These are phyloP conservation scores for Forsythia suspensa DNA, from an alignment of 257 asterid genomes.

Conservation along the genomic window DNA sequence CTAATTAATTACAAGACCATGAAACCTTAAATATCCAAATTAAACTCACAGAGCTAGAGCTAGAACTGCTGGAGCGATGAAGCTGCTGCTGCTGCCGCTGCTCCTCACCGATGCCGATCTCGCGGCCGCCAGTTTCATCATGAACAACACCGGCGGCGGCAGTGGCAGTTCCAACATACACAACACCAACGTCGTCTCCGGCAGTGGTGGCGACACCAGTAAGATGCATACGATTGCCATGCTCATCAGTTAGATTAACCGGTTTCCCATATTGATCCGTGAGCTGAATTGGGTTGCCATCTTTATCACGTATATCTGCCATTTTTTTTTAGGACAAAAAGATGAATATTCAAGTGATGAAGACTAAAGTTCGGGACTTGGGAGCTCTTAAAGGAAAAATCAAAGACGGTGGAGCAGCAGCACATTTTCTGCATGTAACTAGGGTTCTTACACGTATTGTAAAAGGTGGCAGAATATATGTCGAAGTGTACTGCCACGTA, in stretches of 20 bases:
- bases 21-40: no score
- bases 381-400: slow-evolving; percentile 1
- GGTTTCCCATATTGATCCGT: slow-evolving; percentile 66
- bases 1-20: no score
- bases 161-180: neutral
- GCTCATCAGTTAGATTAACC: slow-evolving; percentile 62
- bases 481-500: slow-evolving; percentile 30
- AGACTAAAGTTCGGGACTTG: neutral
- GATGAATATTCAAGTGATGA: neutral
- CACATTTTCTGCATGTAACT: slow-evolving; percentile 48
- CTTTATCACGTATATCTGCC: slow-evolving; percentile 84
- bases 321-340: slow-evolving; percentile 7
- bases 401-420: slow-evolving; percentile 27
- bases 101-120: neutral
- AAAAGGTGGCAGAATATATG: neutral
- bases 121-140: neutral
- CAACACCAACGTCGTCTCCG: neutral
- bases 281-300: slow-evolving; percentile 79
- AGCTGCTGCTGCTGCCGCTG: slow-evolving; percentile 35
- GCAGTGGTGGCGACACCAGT: slow-evolving; percentile 60
- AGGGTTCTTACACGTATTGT: slow-evolving; percentile 38
- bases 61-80: slow-evolving; percentile 57
- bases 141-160: neutral
- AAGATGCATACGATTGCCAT: slow-evolving; percentile 77
- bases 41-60: slow-evolving; percentile 65